phyloP scores from a whole-genome alignment of 805 yeast species.

The Spathaspora girioi region DNA sequence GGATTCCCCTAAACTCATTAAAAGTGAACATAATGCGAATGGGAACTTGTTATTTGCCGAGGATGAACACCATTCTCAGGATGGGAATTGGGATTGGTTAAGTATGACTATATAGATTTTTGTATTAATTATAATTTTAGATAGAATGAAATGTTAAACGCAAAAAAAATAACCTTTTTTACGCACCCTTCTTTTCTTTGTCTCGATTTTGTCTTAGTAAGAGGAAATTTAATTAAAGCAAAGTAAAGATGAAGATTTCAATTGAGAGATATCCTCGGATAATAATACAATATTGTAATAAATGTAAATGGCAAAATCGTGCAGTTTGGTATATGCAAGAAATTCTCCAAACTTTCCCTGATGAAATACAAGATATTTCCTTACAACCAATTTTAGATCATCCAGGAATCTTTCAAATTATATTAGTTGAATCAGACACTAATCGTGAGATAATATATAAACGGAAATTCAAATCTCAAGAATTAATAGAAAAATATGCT shows the following conservation, averaged over 20 bases:
- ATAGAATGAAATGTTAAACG: neutral
- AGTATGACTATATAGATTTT: constrained; percentile 18
- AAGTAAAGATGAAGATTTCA: neutral
- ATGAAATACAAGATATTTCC: constrained; percentile 43
- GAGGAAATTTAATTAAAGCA: no score
- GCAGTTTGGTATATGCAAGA: constrained; percentile 90
- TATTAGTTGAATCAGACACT: constrained; percentile 5
- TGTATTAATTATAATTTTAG: neutral
- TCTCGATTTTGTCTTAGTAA: no score
- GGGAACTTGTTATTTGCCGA: neutral
- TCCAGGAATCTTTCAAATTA: constrained; percentile 24
- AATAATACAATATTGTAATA: constrained; percentile 70
- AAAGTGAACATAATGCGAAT: neutral
- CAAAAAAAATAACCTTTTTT: neutral
- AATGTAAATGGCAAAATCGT: constrained; percentile 84
- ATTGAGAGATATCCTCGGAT: constrained; percentile 51
- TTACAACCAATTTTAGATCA: constrained; percentile 20
- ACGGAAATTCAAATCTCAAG: constrained; percentile 45
- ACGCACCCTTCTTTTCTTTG: neutral
- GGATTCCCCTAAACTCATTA: neutral
- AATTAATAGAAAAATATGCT: constrained; percentile 10
- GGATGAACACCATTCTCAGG: constrained; percentile 8
- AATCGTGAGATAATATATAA: constrained; percentile 37
- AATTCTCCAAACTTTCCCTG: constrained; percentile 76
- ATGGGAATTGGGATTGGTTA: constrained; percentile 24